Conservation (phyloP, 2,329 filamentous ascomycete species). For the Cladophialophora exuberans region DNA sequence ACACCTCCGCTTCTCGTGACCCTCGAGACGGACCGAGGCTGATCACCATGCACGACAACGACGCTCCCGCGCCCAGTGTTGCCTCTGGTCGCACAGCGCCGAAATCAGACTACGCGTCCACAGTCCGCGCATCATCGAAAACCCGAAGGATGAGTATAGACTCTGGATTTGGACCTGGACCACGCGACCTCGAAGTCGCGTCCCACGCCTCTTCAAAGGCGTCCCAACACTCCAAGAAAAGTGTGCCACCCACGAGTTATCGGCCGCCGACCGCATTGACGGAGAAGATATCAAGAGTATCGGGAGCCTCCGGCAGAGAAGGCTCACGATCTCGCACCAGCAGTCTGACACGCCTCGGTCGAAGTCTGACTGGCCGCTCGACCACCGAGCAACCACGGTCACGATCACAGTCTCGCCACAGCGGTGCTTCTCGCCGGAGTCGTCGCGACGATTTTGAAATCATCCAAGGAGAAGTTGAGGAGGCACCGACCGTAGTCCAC, state of each 20-base stretch:
- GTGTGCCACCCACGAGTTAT: conserved; percentile 30
- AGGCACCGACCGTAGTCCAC: conserved; percentile 21
- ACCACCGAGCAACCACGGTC: conserved; percentile 2
- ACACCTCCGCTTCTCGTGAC: conserved; percentile 16
- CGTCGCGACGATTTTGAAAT: conserved; percentile 23
- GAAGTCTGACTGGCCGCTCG: conserved; percentile 7
- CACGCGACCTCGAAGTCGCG: conserved; percentile 6
- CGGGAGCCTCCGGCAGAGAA: background rate
- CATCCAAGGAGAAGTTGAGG: conserved; percentile 9
- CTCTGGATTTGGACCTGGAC: conserved; percentile 23
- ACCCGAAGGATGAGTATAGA: conserved; percentile 22
- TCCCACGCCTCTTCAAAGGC: conserved; percentile 16
- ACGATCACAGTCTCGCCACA: conserved; percentile 17
- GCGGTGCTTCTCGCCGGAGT: conserved; percentile 14
- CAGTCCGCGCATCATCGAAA: conserved; percentile 11
- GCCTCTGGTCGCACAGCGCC: background rate
- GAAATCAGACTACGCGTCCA: conserved; percentile 21
- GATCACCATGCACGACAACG: conserved; percentile 33
- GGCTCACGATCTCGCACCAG: conserved; percentile 13
- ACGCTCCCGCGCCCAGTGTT: conserved; percentile 6
- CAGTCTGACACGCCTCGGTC: conserved; percentile 8
- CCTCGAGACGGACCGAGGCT: conserved; percentile 14
- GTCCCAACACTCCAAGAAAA: conserved; percentile 16
- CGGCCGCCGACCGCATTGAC: conserved; percentile 31
- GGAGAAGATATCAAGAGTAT: conserved; percentile 15